Evolutionary conservation across 179 eudicot species (phyloP).

Genomic region (Drosera spatulata): DNA sequence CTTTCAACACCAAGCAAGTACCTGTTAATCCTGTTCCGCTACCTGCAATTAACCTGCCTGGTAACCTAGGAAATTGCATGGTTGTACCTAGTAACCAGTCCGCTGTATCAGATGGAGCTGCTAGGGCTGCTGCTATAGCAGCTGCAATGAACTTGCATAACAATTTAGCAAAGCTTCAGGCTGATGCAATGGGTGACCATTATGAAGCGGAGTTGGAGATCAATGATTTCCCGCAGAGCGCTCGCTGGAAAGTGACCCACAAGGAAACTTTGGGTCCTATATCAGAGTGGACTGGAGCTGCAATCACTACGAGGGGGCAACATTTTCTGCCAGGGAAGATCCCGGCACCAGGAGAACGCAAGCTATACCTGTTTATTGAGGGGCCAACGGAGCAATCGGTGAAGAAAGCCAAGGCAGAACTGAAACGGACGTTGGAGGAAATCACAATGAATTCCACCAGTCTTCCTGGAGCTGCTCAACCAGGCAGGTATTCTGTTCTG

Average conservation of each 20-base stretch:
- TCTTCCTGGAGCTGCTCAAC: constrained; percentile 81
- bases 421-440: constrained; percentile 80
- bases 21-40: constrained; percentile 8
- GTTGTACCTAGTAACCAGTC: constrained; percentile 19
- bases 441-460: constrained; percentile 67
- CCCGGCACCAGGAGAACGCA: constrained; percentile 69
- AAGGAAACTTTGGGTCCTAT: constrained; percentile 89
- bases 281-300: constrained; percentile 92
- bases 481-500: constrained; percentile 75
- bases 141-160: constrained; percentile 77
- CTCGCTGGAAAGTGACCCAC: constrained; percentile 95
- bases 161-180: constrained; percentile 75
- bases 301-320: constrained; percentile 90
- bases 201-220: constrained; percentile 91
- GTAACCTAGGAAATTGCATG: constrained; percentile 14
- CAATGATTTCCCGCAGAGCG: constrained; percentile 93
- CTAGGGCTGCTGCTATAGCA: constrained; percentile 56
- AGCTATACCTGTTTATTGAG: constrained; percentile 82
- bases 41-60: constrained; percentile 20
- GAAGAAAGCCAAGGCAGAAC: constrained; percentile 71
- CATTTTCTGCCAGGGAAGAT: constrained; percentile 65
- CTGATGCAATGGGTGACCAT: constrained; percentile 84
- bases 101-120: constrained; percentile 37
- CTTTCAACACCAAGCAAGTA: constrained; percentile 23
- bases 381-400: constrained; percentile 91